phyloP scores from a whole-genome alignment of 306 rosid species.

The Vigna hirtella region DNA sequence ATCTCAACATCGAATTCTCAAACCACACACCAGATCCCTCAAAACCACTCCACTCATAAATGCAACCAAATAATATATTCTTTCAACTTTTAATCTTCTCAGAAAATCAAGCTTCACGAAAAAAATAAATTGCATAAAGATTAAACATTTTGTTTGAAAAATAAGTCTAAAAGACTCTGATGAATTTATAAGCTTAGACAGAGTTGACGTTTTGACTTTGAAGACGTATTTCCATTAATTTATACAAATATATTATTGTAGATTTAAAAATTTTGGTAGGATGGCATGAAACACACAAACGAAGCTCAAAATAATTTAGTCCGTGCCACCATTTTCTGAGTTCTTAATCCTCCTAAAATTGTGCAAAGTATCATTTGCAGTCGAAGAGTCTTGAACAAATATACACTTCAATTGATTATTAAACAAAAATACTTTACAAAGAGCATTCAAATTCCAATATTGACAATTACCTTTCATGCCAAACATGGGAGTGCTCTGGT shows the following conservation, averaged over 20 bases:
- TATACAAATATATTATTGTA: too few relatives aligned
- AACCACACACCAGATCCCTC: too few relatives aligned
- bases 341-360: too few relatives aligned
- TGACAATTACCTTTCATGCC: conserved; percentile 89
- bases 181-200: conserved; percentile 8
- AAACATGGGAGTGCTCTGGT: conserved; percentile 91
- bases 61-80: too few relatives aligned
- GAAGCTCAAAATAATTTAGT: too few relatives aligned
- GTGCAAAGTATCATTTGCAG: not conserved
- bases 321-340: too few relatives aligned
- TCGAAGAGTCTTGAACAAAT: not conserved
- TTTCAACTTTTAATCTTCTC: not conserved
- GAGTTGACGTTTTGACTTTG: not conserved
- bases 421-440: not conserved
- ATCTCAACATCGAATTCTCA: not conserved
- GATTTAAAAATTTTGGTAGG: too few relatives aligned
- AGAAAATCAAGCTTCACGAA: conserved; percentile 29
- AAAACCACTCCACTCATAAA: not conserved
- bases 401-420: not conserved
- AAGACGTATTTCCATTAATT: too few relatives aligned
- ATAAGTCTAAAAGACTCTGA: not conserved
- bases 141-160: not conserved
- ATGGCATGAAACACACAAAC: too few relatives aligned
- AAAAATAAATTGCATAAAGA: conserved; percentile 12
- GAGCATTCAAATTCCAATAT: conserved; percentile 25